phyloP scores from a whole-genome alignment of 495 filamentous ascomycete genomes.

The Podospora pseudocomata region DNA sequence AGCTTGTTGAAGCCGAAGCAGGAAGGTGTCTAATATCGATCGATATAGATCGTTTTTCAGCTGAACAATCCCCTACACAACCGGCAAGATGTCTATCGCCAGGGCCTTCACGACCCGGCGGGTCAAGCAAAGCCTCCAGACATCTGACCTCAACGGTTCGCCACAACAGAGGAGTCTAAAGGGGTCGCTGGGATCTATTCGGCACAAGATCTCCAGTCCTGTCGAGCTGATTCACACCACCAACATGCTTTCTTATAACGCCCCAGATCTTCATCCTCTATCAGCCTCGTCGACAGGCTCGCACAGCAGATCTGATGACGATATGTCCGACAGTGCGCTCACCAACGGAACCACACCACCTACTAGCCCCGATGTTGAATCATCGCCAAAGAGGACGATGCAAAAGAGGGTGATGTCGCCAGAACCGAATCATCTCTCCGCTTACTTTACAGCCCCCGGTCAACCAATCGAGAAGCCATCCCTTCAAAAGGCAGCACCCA shows the following conservation, averaged over 20 bases:
- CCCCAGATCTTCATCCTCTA: conserved; percentile 67
- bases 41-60: neutral
- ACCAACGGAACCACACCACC: conserved; percentile 55
- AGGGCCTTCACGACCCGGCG: conserved; percentile 63
- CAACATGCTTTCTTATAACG: conserved; percentile 92
- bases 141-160: conserved; percentile 27
- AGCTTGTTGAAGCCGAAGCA: neutral
- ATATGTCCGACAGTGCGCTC: conserved; percentile 58
- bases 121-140: conserved; percentile 43
- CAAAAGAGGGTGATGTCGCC: conserved; percentile 55
- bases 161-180: conserved; percentile 48
- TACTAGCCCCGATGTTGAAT: conserved; percentile 73
- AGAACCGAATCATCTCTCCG: conserved; percentile 73
- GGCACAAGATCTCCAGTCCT: conserved; percentile 78
- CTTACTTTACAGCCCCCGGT: conserved; percentile 65
- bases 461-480: conserved; percentile 36
- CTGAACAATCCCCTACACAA: neutral
- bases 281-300: conserved; percentile 56
- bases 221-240: conserved; percentile 88
- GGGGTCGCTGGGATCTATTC: conserved; percentile 37
- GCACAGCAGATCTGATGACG: conserved; percentile 52
- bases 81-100: conserved; percentile 52
- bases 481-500: conserved; percentile 48
- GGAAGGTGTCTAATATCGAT: neutral
- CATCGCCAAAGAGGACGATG: conserved; percentile 48